Evolutionary conservation across 768 basidiomycete species (phyloP), one percentile per base, ranked within the genome.

Genomic region (Rhodotorula babjevae): DNA sequence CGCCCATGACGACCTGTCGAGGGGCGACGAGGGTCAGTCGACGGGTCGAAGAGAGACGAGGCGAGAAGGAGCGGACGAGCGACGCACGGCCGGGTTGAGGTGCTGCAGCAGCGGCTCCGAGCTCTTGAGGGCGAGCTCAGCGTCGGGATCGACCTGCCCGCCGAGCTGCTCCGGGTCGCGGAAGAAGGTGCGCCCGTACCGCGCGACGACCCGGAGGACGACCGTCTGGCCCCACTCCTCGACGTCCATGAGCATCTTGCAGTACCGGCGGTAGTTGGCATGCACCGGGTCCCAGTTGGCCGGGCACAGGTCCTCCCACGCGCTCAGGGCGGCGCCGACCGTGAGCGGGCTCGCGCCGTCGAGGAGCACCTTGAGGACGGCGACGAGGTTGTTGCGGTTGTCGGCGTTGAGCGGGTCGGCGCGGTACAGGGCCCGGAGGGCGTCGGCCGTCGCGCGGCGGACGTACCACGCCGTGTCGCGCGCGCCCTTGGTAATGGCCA

Each of bases 151-250:
- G 10, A 82, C 31, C 49, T 40, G 42, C 15, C 65, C 70, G 29
- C 65, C 70, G 29, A 57, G 69, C 58, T 18, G 25, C 15, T 8
- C 59, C 25, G 79, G 79, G 52, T 75, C 74, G 21, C 47, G 29
- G 60, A 77, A 78, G 61, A 77, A 71, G 0, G 85, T 86, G 63
- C 94, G 83, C 6, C 87, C 90, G 79, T 99, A 99, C 69, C 90
- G 84, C 67, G 88, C 81, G 46, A 99, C 84, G 23, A 98, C 84
- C 57, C 88, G 85, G 71, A 95, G 84, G 29, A 93, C 81, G 59
- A 88, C 86, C 12, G 90, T 86, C 80, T 97, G 96, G 0, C 93
- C 93, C 96, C 96, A 99, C 80, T 96, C 95, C 77, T 99, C 96
- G 9, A 89, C 88, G 77, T 99, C 93, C 47, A 92, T 85, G 5